Conservation (phyloP, 129 eudicot species). For the Helianthus annuus region HanXRQr2.0-SUNRISE NC_035433.2:142612053-142612552, state of each 20-base stretch:
- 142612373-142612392: too few species aligned
- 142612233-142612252: neutral
- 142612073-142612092: neutral
- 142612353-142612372: neutral
- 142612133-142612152: neutral
- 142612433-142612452: too few species aligned
- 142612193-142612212: neutral
- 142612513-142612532: too few species aligned
- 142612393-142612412: too few species aligned
- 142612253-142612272: too few species aligned
- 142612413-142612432: too few species aligned
- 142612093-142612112: neutral
- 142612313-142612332: neutral
- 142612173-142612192: neutral
- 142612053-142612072: neutral
- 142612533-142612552: too few species aligned
- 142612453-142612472: too few species aligned
- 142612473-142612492: too few species aligned
- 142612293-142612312: neutral
- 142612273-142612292: too few species aligned
- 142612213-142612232: neutral
- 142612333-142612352: neutral
- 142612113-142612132: neutral
- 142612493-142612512: too few species aligned
- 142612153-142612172: neutral